A percentile compares a stretch with the other conserved stretches of the same genome.
Evolutionary conservation across 805 yeast genomes (phyloP).

Genomic region (Ogataea philodendri): DNA sequence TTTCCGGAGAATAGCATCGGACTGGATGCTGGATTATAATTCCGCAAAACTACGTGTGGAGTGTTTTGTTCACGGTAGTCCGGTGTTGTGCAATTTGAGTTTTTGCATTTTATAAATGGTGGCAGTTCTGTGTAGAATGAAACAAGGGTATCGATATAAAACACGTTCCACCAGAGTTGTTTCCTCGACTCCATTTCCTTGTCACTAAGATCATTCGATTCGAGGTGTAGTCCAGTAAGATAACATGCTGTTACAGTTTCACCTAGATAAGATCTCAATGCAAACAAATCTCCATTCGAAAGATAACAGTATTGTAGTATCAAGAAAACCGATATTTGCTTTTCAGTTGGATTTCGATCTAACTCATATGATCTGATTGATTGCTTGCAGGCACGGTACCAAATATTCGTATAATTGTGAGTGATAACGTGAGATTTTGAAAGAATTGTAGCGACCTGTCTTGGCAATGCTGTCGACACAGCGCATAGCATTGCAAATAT

Average conservation of each 20-base stretch:
- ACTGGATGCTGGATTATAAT: too few relatives aligned
- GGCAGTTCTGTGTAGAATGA: constrained; percentile 12
- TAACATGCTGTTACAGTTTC: constrained; percentile 13
- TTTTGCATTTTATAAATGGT: constrained; percentile 17
- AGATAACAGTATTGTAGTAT: constrained; percentile 11
- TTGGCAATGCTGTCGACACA: too few relatives aligned
- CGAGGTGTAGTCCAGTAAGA: constrained; percentile 14
- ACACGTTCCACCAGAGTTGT: constrained; percentile 28
- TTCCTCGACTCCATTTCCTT: constrained; percentile 29
- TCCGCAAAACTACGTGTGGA: too few relatives aligned
- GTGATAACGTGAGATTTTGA: too few relatives aligned
- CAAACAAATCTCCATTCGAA: constrained; percentile 1
- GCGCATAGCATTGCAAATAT: constrained; percentile 14
- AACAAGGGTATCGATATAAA: constrained; percentile 18
- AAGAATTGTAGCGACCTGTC: too few relatives aligned
- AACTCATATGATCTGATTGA: constrained; percentile 9
- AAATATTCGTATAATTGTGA: constrained; percentile 4
- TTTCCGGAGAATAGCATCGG: too few relatives aligned
- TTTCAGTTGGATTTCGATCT: constrained; percentile 8
- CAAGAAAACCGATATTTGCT: constrained; percentile 13
- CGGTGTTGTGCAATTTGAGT: too few relatives aligned
- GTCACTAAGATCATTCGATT: constrained; percentile 1
- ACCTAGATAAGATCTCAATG: constrained; percentile 11
- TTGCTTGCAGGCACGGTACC: constrained; percentile 15
- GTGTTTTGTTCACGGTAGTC: too few relatives aligned